Evolutionary conservation across 2,329 filamentous ascomycete species (phyloP).

Genomic region (Fusarium neocosmosporiellum): DNA sequence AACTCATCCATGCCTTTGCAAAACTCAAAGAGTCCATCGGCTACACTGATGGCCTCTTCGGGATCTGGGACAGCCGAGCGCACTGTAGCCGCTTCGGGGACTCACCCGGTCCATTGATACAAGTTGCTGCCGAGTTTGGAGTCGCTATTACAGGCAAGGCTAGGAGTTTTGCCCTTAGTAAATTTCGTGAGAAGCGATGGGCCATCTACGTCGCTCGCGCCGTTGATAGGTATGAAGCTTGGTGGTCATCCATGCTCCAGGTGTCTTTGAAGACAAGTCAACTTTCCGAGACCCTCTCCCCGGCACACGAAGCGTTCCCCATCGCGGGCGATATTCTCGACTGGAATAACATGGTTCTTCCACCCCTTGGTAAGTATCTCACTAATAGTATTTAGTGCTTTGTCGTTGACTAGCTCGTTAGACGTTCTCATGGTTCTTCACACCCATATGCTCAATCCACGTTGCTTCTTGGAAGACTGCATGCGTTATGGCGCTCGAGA

Average conservation of each 20-base stretch:
- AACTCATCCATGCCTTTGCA: slow-evolving; percentile 71
- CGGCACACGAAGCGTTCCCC: not conserved
- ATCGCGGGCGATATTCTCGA: not conserved
- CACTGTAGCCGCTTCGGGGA: not conserved
- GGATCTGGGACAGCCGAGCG: slow-evolving; percentile 59
- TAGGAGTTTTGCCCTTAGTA: slow-evolving; percentile 52
- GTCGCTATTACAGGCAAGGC: slow-evolving; percentile 7
- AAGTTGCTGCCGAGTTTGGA: not conserved
- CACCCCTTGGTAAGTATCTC: not conserved
- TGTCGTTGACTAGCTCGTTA: slow-evolving; percentile 22
- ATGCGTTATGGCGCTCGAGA: not conserved
- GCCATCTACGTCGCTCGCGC: slow-evolving; percentile 71
- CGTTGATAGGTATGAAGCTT: slow-evolving; percentile 68
- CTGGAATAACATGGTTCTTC: slow-evolving; percentile 1
- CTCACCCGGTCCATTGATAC: not conserved
- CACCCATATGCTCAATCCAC: slow-evolving; percentile 75
- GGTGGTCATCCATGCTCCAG: slow-evolving; percentile 57
- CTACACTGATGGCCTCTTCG: slow-evolving; percentile 68
- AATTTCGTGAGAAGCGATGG: slow-evolving; percentile 74
- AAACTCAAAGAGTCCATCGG: slow-evolving; percentile 69
- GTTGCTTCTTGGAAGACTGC: slow-evolving; percentile 39
- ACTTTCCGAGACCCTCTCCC: not conserved
- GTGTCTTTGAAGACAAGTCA: not conserved
- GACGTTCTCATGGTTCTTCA: slow-evolving; percentile 80
- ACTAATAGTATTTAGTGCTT: not conserved